Percentiles rank a stretch among this genome's conserved stretches.
phyloP scores from a whole-genome alignment of 805 yeast genomes.

The Sungouiozyma ichnusensis region DNA sequence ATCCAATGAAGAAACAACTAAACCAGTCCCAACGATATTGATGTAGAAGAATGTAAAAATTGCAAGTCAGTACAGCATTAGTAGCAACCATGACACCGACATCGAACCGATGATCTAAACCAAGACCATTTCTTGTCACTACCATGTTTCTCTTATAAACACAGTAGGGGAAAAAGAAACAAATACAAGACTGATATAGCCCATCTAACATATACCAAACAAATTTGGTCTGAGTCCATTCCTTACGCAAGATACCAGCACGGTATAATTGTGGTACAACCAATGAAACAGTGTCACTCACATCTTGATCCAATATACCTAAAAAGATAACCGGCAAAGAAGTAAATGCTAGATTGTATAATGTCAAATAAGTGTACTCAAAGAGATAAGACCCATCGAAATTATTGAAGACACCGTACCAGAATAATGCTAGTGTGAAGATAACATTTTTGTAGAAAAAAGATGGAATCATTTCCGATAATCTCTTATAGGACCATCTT shows the following conservation, averaged over 20 bases:
- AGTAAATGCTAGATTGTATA: slow-evolving; percentile 74
- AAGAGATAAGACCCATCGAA: slow-evolving; percentile 74
- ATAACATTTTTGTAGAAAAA: slow-evolving; percentile 74
- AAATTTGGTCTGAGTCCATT: slow-evolving; percentile 62
- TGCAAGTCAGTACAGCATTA: slow-evolving; percentile 58
- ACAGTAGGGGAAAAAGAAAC: slow-evolving; percentile 66
- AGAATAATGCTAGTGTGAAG: slow-evolving; percentile 62
- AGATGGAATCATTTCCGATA: slow-evolving; percentile 74
- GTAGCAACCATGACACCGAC: slow-evolving; percentile 60
- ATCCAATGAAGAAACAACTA: slow-evolving; percentile 40
- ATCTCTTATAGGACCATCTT: slow-evolving; percentile 75
- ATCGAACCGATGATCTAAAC: slow-evolving; percentile 61
- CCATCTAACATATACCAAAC: slow-evolving; percentile 71
- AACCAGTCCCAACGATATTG: slow-evolving; percentile 81
- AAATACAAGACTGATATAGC: slow-evolving; percentile 58
- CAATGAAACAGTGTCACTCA: slow-evolving; percentile 54
- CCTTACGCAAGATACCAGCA: slow-evolving; percentile 59
- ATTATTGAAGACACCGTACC: slow-evolving; percentile 67
- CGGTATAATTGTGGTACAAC: slow-evolving; percentile 67
- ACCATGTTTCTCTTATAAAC: slow-evolving; percentile 35
- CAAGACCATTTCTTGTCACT: slow-evolving; percentile 43
- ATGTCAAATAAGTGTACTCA: slow-evolving; percentile 72
- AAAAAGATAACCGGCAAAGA: slow-evolving; percentile 70
- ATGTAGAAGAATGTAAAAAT: slow-evolving; percentile 52
- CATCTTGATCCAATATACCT: slow-evolving; percentile 78